Evolutionary conservation across 371 early-diverging fungal genomes (phyloP), one percentile per base, ranked within the genome.

Genomic region (Mucor ambiguus): DNA sequence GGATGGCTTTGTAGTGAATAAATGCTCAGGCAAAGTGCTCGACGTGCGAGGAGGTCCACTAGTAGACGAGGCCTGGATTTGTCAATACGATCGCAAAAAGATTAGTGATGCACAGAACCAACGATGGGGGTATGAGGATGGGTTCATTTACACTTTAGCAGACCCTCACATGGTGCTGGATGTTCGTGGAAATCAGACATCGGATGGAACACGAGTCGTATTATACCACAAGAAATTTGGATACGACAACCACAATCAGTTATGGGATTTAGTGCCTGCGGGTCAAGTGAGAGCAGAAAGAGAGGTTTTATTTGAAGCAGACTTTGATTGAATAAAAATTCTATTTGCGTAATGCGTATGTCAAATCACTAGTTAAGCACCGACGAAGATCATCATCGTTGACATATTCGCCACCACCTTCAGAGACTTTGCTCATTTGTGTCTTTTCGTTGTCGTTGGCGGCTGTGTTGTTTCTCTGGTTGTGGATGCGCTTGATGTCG

Each of bases 101-200:
- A 57, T 76, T 1, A 55, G 41, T 0, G 77, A 78, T 37, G 80
- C 81, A 22, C 75, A 79, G 29, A 84, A 84, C 52, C 84, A 84
- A 56, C 66, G 77, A 14, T 84, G 71, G 68, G 84, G 81, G 2
- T 81, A 78, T 44, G 62, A 61, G 14, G 72, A 79, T 29, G 84
- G 84, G 0, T 75, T 75, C 62, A 72, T 84, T 41, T 81, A 79
- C 69, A 59, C 71, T 22, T 33, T 84, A 32, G 72, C 80, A 22
- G 76, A 81, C 22, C 81, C 80, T n/a, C 76, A 72, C 37, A 72
- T 81, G 70, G 84, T 84, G 5, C 59, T 84, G 16, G 84, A 84
- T 70, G 73, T 84, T 3, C 64, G 66, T 14, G 70, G 71, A 18
- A 72, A 69, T 32, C 49, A 46, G 12, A 61, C 67, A 30, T 32